Evolutionary conservation across 495 filamentous ascomycete genomes (phyloP).

Genomic region (Hypoxylon perforatum): DNA sequence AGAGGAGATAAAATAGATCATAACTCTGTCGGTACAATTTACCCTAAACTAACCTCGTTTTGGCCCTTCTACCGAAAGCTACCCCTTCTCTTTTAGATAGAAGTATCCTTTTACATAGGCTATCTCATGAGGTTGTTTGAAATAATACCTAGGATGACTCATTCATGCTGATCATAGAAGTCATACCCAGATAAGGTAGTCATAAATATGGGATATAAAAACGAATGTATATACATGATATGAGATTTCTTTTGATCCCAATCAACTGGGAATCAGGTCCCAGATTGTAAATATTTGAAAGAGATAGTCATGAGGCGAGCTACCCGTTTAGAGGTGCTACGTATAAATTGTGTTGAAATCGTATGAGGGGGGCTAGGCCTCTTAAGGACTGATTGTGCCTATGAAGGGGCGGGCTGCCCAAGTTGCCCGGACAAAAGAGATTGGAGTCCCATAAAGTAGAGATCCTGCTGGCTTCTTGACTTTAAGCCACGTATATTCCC

Average conservation of each 20-base stretch:
- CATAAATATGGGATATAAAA: conserved; percentile 18
- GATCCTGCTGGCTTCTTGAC: conserved; percentile 1
- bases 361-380: neutral
- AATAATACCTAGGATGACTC: conserved; percentile 27
- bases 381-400: neutral
- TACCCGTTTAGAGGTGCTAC: conserved; percentile 14
- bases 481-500: neutral
- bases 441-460: neutral
- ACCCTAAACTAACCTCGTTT: no score
- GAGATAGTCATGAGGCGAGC: conserved; percentile 8
- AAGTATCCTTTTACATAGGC: neutral
- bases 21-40: no score
- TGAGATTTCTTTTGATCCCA: neutral
- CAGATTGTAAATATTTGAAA: conserved; percentile 6
- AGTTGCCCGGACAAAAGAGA: conserved; percentile 8
- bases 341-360: neutral
- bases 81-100: neutral
- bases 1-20: no score
- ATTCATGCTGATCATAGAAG: conserved; percentile 18
- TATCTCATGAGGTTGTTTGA: conserved; percentile 32
- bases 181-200: no score
- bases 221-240: conserved; percentile 35
- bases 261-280: neutral
- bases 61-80: no score
- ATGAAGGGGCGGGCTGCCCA: neutral